These are phyloP conservation scores for Gliomastix tumulicola DNA, from an alignment of 2,329 filamentous ascomycete genomes.

Conservation along the genomic window DNA sequence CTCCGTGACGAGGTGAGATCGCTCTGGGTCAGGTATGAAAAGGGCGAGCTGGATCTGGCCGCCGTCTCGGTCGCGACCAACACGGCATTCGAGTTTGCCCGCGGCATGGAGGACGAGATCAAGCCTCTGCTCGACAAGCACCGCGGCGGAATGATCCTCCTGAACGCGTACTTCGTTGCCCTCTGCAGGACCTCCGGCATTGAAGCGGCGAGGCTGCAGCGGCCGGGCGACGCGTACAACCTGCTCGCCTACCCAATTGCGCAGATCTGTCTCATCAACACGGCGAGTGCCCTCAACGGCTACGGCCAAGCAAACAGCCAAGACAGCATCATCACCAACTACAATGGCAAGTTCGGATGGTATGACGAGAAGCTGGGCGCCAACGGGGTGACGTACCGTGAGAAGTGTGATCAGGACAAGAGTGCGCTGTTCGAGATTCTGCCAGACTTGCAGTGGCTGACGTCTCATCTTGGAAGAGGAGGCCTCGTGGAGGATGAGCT, in stretches of 20 bases:
- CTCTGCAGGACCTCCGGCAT: conserved; percentile 4
- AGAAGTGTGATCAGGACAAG: neutral
- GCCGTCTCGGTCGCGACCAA: conserved; percentile 12
- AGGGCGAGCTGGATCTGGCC: conserved; percentile 7
- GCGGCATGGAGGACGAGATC: conserved; percentile 33
- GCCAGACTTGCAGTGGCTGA: neutral
- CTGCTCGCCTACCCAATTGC: neutral
- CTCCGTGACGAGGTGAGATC: conserved; percentile 5
- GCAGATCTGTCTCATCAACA: neutral
- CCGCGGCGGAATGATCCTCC: neutral
- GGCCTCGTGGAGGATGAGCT: neutral
- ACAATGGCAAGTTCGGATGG: neutral
- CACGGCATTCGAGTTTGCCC: conserved; percentile 10
- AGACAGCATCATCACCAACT: neutral
- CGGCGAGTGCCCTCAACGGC: neutral
- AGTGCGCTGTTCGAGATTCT: neutral
- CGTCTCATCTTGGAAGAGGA: neutral
- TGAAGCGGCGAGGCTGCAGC: neutral
- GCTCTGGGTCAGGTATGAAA: conserved; percentile 6
- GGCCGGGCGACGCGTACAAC: neutral
- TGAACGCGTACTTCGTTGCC: neutral
- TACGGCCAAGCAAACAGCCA: neutral
- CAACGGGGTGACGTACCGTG: neutral
- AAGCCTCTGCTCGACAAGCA: conserved; percentile 17
- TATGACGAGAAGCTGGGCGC: neutral